Conservation (phyloP, 1,284 basidiomycete genomes). For the Schizophyllum amplum region DNA sequence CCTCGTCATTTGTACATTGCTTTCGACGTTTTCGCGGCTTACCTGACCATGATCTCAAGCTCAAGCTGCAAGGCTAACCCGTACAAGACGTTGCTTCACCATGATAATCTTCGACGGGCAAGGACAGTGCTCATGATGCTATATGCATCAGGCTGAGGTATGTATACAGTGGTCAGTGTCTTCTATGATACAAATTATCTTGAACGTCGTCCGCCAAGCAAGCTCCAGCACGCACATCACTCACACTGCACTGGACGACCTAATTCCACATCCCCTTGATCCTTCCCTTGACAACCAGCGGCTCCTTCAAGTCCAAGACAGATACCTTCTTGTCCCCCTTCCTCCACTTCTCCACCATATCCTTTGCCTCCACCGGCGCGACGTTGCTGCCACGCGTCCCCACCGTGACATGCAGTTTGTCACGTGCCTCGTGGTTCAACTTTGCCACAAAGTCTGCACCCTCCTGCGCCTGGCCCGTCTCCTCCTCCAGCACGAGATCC, state of each 20-base stretch:
- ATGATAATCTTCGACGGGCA: too few species aligned
- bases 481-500: conserved; percentile 34
- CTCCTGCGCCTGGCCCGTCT: conserved; percentile 16
- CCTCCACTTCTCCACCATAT: conserved; percentile 53
- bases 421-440: conserved; percentile 40
- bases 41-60: too few species aligned
- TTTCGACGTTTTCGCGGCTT: too few species aligned
- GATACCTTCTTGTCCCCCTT: conserved; percentile 26
- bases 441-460: conserved; percentile 39
- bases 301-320: conserved; percentile 26
- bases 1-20: too few species aligned
- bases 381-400: conserved; percentile 59
- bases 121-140: too few species aligned
- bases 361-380: conserved; percentile 63
- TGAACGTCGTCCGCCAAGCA: too few species aligned
- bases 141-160: too few species aligned
- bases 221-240: too few species aligned
- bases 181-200: too few species aligned
- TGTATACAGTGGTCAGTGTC: too few species aligned
- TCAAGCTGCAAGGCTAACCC: too few species aligned
- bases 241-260: background rate
- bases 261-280: conserved; percentile 29
- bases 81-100: too few species aligned
- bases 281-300: conserved; percentile 27
- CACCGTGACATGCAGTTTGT: conserved; percentile 80